Evolutionary conservation across 2,329 filamentous ascomycete genomes (phyloP).

Genomic region (Decorospora gaudefroyi): DNA sequence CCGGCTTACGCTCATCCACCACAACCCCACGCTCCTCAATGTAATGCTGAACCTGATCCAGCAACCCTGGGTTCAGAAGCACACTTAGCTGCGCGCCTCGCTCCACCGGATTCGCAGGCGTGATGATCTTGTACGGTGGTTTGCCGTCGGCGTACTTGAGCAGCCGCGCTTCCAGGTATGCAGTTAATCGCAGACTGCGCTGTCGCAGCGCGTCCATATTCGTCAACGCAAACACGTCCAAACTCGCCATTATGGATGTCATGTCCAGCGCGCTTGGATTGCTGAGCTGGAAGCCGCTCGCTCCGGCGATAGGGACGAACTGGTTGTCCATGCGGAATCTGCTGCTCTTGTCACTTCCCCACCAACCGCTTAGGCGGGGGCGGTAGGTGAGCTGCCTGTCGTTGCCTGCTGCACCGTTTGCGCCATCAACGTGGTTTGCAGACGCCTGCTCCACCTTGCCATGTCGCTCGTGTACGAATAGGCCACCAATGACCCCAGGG

Average conservation of each 20-base stretch:
- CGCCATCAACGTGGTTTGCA: not conserved
- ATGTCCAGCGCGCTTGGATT: conserved; percentile 82
- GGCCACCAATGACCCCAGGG: conserved; percentile 76
- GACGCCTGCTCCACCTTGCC: conserved; percentile 56
- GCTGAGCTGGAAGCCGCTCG: conserved; percentile 80
- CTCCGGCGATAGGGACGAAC: conserved; percentile 77
- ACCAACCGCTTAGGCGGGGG: conserved; percentile 80
- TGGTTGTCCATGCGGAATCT: conserved; percentile 83
- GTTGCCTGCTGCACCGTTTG: conserved; percentile 36
- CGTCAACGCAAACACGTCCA: conserved; percentile 75
- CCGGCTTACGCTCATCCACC: conserved; percentile 81
- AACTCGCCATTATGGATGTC: conserved; percentile 71
- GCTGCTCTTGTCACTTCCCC: conserved; percentile 75
- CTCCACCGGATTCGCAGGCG: conserved; percentile 68
- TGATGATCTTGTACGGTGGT: conserved; percentile 62
- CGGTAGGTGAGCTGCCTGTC: conserved; percentile 56
- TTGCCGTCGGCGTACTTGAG: conserved; percentile 25
- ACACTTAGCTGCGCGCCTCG: conserved; percentile 81
- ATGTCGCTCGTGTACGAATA: conserved; percentile 79
- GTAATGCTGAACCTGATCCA: conserved; percentile 68
- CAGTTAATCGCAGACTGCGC: conserved; percentile 74
- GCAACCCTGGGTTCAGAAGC: conserved; percentile 66
- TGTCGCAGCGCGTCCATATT: conserved; percentile 69
- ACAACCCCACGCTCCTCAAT: conserved; percentile 73
- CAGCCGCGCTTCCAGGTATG: conserved; percentile 67